A percentile compares a stretch with the other conserved stretches of the same genome.
Conservation (phyloP, 2,329 filamentous ascomycete species). For the Didymella segeticola region DNA sequence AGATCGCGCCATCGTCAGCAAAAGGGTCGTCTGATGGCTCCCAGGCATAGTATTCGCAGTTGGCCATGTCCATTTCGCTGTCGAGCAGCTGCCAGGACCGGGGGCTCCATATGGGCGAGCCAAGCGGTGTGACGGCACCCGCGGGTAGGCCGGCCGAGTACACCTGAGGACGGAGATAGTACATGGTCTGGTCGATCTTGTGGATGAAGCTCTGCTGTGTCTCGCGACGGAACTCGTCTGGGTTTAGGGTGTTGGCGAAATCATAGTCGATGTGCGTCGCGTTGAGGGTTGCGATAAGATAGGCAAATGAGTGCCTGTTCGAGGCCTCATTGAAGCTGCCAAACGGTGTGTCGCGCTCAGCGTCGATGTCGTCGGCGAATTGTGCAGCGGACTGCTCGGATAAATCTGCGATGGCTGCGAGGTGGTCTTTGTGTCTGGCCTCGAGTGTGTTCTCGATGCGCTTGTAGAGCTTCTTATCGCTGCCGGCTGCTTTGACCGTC, state of each 20-base stretch:
- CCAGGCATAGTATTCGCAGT: constrained; percentile 90
- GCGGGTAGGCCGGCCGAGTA: constrained; percentile 50
- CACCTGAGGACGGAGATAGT: constrained; percentile 76
- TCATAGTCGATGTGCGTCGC: constrained; percentile 97
- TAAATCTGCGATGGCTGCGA: constrained; percentile 84
- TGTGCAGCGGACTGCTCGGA: constrained; percentile 81
- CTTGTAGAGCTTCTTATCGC: constrained; percentile 97
- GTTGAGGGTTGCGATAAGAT: constrained; percentile 94
- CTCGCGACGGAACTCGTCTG: constrained; percentile 88
- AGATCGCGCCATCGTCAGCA: constrained; percentile 90
- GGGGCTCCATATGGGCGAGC: constrained; percentile 77
- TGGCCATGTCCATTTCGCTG: constrained; percentile 89
- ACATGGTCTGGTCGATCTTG: constrained; percentile 82
- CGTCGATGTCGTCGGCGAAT: constrained; percentile 70
- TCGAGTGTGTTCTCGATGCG: constrained; percentile 91
- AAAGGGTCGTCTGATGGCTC: constrained; percentile 89
- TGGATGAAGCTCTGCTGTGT: constrained; percentile 82
- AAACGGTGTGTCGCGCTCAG: constrained; percentile 89
- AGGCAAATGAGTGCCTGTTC: constrained; percentile 90
- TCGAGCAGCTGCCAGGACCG: constrained; percentile 92
- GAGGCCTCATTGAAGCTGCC: constrained; percentile 87
- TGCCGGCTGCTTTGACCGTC: constrained; percentile 93
- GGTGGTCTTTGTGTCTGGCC: constrained; percentile 85
- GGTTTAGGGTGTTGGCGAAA: constrained; percentile 89
- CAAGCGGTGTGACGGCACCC: constrained; percentile 57